These are phyloP conservation scores for Cladophialophora bantiana DNA, from an alignment of 2,329 filamentous ascomycete species.

Conservation along the genomic window DNA sequence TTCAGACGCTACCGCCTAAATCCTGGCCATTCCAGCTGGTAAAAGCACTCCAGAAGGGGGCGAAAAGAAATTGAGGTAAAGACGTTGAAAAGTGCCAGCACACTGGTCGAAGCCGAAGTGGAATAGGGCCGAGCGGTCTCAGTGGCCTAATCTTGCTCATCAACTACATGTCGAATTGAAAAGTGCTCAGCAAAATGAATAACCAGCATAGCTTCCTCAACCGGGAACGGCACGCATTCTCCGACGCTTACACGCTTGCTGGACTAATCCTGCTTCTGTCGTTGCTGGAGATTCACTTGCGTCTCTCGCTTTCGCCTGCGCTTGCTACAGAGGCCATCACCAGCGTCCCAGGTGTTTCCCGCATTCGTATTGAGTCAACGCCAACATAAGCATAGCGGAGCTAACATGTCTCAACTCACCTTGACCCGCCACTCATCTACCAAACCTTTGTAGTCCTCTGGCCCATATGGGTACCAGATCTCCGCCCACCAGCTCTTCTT, in stretches of 20 bases:
- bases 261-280: neutral
- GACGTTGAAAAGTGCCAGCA: neutral
- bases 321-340: neutral
- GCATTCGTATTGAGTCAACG: neutral
- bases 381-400: neutral
- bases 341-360: neutral
- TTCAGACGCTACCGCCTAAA: neutral
- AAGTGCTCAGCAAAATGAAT: neutral
- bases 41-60: neutral
- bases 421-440: conserved; percentile 47
- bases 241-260: neutral
- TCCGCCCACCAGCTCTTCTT: conserved; percentile 44
- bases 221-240: too few species aligned
- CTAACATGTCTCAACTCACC: neutral
- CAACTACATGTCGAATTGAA: neutral
- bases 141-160: neutral
- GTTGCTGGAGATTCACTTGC: neutral
- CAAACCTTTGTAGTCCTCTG: conserved; percentile 51
- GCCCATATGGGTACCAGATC: conserved; percentile 49
- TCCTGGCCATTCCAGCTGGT: neutral
- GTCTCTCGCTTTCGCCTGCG: neutral
- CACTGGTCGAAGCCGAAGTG: neutral
- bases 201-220: neutral
- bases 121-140: neutral
- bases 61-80: neutral